phyloP scores from a whole-genome alignment of 371 early-diverging fungal genomes.

The Hamiltosporidium tvaerminnensis region DNA sequence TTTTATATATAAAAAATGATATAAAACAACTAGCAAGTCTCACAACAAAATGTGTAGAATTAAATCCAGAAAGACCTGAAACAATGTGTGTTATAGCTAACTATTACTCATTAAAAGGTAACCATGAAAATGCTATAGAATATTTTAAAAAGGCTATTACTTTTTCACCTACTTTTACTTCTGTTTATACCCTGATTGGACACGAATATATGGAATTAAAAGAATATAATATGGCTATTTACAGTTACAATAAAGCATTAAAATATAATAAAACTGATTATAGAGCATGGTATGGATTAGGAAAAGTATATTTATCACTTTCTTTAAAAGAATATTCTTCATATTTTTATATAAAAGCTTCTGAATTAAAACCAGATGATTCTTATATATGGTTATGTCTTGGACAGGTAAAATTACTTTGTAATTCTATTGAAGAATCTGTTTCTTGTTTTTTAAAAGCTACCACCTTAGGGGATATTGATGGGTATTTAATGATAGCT shows the following conservation, averaged over 20 bases:
- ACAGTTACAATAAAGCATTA: constrained; percentile 66
- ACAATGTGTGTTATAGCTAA: constrained; percentile 56
- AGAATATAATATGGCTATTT: constrained; percentile 66
- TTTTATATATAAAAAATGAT: not conserved
- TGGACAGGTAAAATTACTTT: constrained; percentile 20
- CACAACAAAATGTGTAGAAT: not conserved
- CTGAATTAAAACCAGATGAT: constrained; percentile 55
- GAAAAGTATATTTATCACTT: constrained; percentile 69
- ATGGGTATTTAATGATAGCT: constrained; percentile 21
- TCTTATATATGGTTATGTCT: constrained; percentile 21
- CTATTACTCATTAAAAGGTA: constrained; percentile 63
- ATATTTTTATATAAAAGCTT: constrained; percentile 65
- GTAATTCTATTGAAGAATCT: constrained; percentile 29
- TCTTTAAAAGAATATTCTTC: constrained; percentile 63
- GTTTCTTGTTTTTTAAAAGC: constrained; percentile 31
- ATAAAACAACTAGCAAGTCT: not conserved
- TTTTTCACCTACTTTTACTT: constrained; percentile 60
- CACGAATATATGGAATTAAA: constrained; percentile 79
- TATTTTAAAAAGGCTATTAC: constrained; percentile 67
- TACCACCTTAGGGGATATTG: constrained; percentile 8
- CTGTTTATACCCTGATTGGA: constrained; percentile 76
- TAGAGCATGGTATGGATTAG: constrained; percentile 76
- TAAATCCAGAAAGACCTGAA: not conserved
- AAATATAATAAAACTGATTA: constrained; percentile 66
- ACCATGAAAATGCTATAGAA: constrained; percentile 66